Percentiles rank a stretch among this genome's conserved stretches.
Conservation (phyloP, 257 asterid species). For the Lycium ferocissimum region DNA sequence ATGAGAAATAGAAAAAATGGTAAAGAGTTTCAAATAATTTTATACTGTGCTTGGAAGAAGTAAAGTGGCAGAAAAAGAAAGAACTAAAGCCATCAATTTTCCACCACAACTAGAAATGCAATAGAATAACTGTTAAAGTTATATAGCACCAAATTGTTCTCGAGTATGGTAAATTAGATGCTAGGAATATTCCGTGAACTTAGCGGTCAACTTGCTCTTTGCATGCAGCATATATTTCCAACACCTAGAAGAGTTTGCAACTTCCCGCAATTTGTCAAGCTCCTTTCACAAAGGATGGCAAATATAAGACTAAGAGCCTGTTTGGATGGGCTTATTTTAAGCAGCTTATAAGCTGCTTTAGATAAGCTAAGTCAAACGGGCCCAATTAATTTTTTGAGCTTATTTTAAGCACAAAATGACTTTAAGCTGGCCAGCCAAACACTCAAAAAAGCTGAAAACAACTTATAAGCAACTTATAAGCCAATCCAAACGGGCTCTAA, state of each 20-base stretch:
- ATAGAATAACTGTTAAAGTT: background rate
- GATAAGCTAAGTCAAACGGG: too few relatives aligned
- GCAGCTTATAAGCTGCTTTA: too few relatives aligned
- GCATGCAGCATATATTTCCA: background rate
- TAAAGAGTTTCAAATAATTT: background rate
- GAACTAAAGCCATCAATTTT: background rate
- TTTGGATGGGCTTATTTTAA: too few relatives aligned
- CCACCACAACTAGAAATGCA: background rate
- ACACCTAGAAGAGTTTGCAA: conserved; percentile 18
- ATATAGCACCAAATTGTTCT: background rate
- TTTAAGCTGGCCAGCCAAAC: too few relatives aligned
- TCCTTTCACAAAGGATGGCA: background rate
- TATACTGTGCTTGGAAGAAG: background rate
- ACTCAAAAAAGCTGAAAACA: too few relatives aligned
- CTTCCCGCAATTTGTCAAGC: background rate
- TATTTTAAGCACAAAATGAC: too few relatives aligned
- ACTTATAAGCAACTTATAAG: too few relatives aligned
- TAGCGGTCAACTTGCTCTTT: background rate
- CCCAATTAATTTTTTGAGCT: too few relatives aligned
- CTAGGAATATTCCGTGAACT: background rate
- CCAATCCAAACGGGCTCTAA: too few relatives aligned
- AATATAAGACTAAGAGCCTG: background rate
- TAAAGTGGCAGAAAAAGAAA: background rate
- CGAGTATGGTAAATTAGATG: background rate
- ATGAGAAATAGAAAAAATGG: background rate